Evolutionary conservation across 1,284 basidiomycete genomes (phyloP), one percentile per base, ranked within the genome.

Genomic region (Sporisorium graminicola): DNA sequence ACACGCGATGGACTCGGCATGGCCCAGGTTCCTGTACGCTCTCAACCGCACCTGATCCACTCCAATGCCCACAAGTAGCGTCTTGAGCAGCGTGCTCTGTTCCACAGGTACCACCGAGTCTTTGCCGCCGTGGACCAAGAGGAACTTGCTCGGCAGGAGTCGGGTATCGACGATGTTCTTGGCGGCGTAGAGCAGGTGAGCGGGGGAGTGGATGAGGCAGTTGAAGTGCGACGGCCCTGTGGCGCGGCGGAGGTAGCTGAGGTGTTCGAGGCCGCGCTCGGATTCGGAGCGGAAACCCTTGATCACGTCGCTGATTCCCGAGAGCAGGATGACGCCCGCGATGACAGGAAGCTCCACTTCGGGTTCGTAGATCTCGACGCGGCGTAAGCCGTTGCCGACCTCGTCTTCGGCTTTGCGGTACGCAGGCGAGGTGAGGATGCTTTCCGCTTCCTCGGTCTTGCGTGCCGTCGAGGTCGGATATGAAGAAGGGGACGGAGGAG

Each of bases 261-360:
- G 67, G 53, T 87, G 86, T 67, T 87, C 87, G 14, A 86, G 71
- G 33, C 85, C 86, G 20, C 77, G 77, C 44, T 81, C 78, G 26
- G 83, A 79, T 54, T 87, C 86, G 74, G 61, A 84, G 9, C 79
- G 61, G 54, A 82, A 86, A 26, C 86, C 86, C 58, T 86, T 86
- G 72, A 87, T 85, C 13, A 87, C 83, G 69, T 87, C 87, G 43
- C 81, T 79, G n/a, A 87, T 73, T 8, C 86, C 86, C 2, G 85
- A 79, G 9, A 87, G 70, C 47, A 87, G 77, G 40, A 87, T 85
- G 1, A 87, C 73, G 22, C 87, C 86, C 0, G 80, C 80, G 24
- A 87, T 54, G 0, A 73, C 73, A 0, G 86, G 86, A 1, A 87
- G 68, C 12, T 80, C 79, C 12, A 86, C 70, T 26, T 87, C 82